Conservation (phyloP, 2,329 filamentous ascomycete species). For the Nigrospora sphaerica region DNA sequence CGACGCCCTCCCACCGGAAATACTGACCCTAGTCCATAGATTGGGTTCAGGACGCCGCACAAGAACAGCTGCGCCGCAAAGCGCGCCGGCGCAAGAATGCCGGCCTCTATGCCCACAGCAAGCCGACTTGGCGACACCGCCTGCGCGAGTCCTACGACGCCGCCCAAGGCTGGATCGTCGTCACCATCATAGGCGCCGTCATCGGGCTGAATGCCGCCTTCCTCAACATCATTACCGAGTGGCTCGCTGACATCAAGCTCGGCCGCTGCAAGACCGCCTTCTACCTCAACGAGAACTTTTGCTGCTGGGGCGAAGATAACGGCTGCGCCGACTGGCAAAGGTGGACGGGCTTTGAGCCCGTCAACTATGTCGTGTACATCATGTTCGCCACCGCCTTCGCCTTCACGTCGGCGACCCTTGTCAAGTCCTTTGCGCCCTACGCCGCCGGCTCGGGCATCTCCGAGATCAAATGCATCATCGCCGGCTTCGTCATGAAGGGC, state of each 20-base stretch:
- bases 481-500: conserved; percentile 98
- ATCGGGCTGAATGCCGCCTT: conserved; percentile 92
- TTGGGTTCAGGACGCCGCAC: conserved; percentile 95
- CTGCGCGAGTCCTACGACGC: conserved; percentile 87
- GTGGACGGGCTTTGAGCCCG: conserved; percentile 71
- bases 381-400: conserved; percentile 77
- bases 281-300: conserved; percentile 95
- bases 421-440: conserved; percentile 90
- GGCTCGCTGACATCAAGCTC: conserved; percentile 90
- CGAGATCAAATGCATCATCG: conserved; percentile 99
- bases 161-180: conserved; percentile 95
- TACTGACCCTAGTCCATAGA: conserved; percentile 48
- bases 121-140: conserved; percentile 71
- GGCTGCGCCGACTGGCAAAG: conserved; percentile 84
- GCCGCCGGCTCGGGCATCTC: conserved; percentile 95
- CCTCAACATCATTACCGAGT: conserved; percentile 93
- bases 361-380: conserved; percentile 87
- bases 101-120: conserved; percentile 54
- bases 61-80: conserved; percentile 78
- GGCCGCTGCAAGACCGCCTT: conserved; percentile 95
- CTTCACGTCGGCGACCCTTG: conserved; percentile 72
- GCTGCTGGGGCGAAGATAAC: conserved; percentile 92
- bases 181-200: conserved; percentile 84
- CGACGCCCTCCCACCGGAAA: neutral
- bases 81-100: conserved; percentile 65